Evolutionary conservation across 2,329 filamentous ascomycete genomes (phyloP), one percentile per base, ranked within the genome.

Genomic region (Rhinocladiella similis): DNA sequence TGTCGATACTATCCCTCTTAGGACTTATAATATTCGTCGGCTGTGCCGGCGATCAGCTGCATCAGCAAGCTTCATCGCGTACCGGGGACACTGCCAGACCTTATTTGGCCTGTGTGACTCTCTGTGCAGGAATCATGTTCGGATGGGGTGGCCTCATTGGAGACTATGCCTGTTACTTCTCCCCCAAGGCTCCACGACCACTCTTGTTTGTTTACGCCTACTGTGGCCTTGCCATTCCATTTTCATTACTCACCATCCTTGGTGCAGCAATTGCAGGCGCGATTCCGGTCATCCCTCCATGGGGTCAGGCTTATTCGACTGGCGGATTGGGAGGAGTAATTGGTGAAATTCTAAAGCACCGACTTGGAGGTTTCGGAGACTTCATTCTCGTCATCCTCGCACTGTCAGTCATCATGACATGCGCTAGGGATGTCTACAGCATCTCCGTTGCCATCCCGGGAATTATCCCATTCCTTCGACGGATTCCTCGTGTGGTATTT

Each of bases 251-350:
- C 47, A 86, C 87, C 82, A 76, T 75, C 0, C 77, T 87, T 0
- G 85, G 85, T 6, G 82, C 84, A 6, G 84, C 84, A 13, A 85
- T 88, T 41, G 83, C 79, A 16, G 83, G 83, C 5, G 83, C 83
- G 29, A 75, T 83, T 1, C 73, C 78, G 20, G 82, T 78, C 60
- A 63, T 14, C 7, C n/a, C 25, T 2, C 3, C 16, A 20, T 88
- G 35, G 79, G 82, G 29, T 88, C 89, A 68, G 82, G 84, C 60
- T 80, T 88, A 39, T 16, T 33, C 2, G 5, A 6, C 9, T 2
- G 5, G 14, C 43, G 9, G 16, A 10, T 19, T 42, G 5, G 52
- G 52, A 5, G 83, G 84, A 0, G 80, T 89, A n/a, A 83, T 86
- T 59, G 85, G 85, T 61, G 85, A 88, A 66, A 82, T 86, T 38